These are phyloP conservation scores for Nannizziopsis barbatae DNA, from an alignment of 2,329 filamentous ascomycete genomes.

Conservation along the genomic window DNA sequence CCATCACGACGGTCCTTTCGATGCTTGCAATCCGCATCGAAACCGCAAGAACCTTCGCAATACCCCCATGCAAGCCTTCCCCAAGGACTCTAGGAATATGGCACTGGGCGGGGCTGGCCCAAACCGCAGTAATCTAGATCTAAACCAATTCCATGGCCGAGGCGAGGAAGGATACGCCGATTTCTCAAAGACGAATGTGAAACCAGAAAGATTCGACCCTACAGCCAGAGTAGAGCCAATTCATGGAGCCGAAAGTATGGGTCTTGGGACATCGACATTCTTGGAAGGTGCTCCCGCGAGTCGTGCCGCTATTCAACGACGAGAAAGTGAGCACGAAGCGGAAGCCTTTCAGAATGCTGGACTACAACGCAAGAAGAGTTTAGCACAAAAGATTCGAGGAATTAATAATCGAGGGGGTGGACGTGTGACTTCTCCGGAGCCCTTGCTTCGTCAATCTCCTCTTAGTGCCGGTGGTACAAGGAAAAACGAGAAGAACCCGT, in stretches of 20 bases:
- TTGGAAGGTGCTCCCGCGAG: slow-evolving; percentile 86
- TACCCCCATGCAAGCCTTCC: slow-evolving; percentile 93
- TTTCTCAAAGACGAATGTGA: slow-evolving; percentile 41
- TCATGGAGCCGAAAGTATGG: slow-evolving; percentile 72
- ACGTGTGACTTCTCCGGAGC: slow-evolving; percentile 49
- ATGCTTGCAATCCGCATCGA: slow-evolving; percentile 87
- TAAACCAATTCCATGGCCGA: slow-evolving; percentile 76
- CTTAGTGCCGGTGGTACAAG: slow-evolving; percentile 26
- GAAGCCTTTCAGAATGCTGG: slow-evolving; percentile 40
- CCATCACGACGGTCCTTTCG: slow-evolving; percentile 94
- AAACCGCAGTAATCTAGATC: slow-evolving; percentile 66
- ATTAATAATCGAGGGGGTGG: slow-evolving; percentile 59
- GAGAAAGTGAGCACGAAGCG: slow-evolving; percentile 55
- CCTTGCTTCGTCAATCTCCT: slow-evolving; percentile 21
- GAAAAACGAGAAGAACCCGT: slow-evolving; percentile 56
- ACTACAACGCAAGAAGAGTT: slow-evolving; percentile 81
- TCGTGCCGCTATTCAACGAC: slow-evolving; percentile 62
- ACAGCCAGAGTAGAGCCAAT: slow-evolving; percentile 56
- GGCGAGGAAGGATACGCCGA: slow-evolving; percentile 80
- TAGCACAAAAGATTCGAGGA: slow-evolving; percentile 81
- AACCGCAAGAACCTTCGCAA: slow-evolving; percentile 73
- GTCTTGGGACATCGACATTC: slow-evolving; percentile 89
- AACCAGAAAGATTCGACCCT: slow-evolving; percentile 49
- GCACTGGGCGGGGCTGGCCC: slow-evolving; percentile 78
- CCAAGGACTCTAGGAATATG: slow-evolving; percentile 86